phyloP scores from a whole-genome alignment of 2,329 filamentous ascomycete genomes.

The Colletotrichum magnum region DNA sequence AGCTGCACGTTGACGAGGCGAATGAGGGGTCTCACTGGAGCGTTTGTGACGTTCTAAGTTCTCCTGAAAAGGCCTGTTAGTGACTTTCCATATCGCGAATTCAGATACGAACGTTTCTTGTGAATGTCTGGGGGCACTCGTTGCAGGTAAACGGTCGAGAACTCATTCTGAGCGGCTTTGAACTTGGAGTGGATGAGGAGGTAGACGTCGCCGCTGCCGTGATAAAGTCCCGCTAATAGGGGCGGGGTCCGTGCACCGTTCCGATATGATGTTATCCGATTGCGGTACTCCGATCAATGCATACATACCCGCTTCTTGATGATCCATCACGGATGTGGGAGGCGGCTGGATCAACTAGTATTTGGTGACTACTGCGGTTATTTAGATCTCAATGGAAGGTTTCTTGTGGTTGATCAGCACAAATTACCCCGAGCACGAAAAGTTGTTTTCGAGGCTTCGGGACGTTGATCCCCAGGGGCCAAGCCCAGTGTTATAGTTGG shows the following conservation, averaged over 20 bases:
- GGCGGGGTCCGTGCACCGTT: not conserved
- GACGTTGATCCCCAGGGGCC: too few relatives aligned
- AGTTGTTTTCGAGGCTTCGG: too few relatives aligned
- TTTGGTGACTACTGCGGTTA: too few relatives aligned
- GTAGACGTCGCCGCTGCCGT: conserved; percentile 1
- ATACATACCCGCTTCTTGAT: not conserved
- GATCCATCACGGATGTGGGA: too few relatives aligned
- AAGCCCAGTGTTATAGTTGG: too few relatives aligned
- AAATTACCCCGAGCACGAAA: too few relatives aligned
- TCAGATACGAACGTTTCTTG: conserved; percentile 36
- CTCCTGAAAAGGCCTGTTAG: conserved; percentile 29
- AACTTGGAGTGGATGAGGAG: not conserved
- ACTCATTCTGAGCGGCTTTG: conserved; percentile 28
- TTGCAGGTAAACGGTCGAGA: conserved; percentile 40
- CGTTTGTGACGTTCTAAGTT: conserved; percentile 44
- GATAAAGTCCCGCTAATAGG: not conserved
- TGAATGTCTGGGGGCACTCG: conserved; percentile 42
- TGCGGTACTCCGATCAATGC: not conserved
- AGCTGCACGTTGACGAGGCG: not conserved
- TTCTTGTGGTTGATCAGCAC: too few relatives aligned
- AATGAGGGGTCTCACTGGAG: conserved; percentile 36
- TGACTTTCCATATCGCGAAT: not conserved
- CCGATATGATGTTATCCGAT: not conserved
- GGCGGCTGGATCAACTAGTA: too few relatives aligned
- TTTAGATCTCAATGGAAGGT: too few relatives aligned